Percentiles rank a stretch among this genome's conserved stretches.
phyloP scores from a whole-genome alignment of 495 filamentous ascomycete genomes.

The Lophium mytilinum region DNA sequence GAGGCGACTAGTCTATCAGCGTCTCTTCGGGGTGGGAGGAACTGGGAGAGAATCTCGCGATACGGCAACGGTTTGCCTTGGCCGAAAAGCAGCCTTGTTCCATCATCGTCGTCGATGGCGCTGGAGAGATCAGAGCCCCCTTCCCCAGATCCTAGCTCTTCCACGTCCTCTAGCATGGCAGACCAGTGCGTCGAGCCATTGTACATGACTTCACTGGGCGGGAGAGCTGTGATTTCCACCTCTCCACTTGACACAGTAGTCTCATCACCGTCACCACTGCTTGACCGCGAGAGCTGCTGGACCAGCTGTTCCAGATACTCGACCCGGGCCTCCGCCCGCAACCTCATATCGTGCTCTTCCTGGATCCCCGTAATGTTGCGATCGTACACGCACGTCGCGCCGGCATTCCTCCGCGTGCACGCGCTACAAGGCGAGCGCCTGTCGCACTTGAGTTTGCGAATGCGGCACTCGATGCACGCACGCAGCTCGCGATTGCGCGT shows the following conservation, averaged over 20 bases:
- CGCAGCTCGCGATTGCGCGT: background rate
- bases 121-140: constrained; percentile 2
- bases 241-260: background rate
- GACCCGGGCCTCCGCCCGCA: background rate
- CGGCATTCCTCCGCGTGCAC: background rate
- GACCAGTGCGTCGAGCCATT: constrained; percentile 30
- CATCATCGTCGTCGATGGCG: background rate
- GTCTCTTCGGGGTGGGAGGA: background rate
- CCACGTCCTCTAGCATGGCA: constrained; percentile 30
- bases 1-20: background rate
- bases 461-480: background rate
- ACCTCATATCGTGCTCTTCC: background rate
- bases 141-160: constrained; percentile 25
- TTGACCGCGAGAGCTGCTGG: background rate
- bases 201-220: constrained; percentile 18
- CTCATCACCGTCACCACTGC: background rate
- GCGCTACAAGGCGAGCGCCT: background rate
- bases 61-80: background rate
- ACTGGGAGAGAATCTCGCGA: background rate
- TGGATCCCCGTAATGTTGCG: background rate
- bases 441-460: background rate
- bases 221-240: background rate
- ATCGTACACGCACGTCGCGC: background rate
- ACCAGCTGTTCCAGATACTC: background rate
- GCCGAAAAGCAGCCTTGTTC: background rate